Conservation (phyloP, 805 yeast species). For the Spathaspora boniae region DNA sequence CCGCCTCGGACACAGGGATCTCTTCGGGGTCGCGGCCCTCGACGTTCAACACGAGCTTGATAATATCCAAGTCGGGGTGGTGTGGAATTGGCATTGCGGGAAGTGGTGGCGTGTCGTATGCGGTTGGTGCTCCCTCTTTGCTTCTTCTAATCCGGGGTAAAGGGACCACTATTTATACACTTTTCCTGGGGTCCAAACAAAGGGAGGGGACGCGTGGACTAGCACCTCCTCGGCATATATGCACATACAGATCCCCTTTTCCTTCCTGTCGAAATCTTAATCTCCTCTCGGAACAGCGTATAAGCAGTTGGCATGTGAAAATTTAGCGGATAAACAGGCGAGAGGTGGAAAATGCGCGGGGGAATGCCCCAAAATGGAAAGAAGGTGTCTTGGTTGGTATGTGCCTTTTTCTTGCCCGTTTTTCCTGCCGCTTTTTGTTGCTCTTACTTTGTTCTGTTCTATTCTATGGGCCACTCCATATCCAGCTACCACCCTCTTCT, state of each 20-base stretch:
- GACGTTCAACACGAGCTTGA: constrained; percentile 26
- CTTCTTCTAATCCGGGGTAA: background rate
- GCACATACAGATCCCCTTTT: too few relatives aligned
- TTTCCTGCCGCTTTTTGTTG: background rate
- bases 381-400: background rate
- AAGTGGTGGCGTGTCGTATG: background rate
- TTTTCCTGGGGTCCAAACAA: too few relatives aligned
- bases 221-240: too few relatives aligned
- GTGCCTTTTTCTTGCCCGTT: background rate
- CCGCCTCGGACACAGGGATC: constrained; percentile 27
- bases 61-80: constrained; percentile 32
- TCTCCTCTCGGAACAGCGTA: too few relatives aligned
- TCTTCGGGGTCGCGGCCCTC: constrained; percentile 26
- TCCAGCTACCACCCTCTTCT: too few relatives aligned
- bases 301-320: too few relatives aligned
- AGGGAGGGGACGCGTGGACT: too few relatives aligned
- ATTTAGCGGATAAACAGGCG: too few relatives aligned
- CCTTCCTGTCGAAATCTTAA: too few relatives aligned
- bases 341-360: too few relatives aligned
- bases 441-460: background rate
- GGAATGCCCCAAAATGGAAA: background rate
- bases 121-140: background rate
- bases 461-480: too few relatives aligned
- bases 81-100: constrained; percentile 10
- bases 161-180: background rate